Percentiles rank a stretch among this genome's conserved stretches.
These are phyloP conservation scores for Cystobasidium slooffiae DNA, from an alignment of 1,284 basidiomycete species.

Conservation along the genomic window DNA sequence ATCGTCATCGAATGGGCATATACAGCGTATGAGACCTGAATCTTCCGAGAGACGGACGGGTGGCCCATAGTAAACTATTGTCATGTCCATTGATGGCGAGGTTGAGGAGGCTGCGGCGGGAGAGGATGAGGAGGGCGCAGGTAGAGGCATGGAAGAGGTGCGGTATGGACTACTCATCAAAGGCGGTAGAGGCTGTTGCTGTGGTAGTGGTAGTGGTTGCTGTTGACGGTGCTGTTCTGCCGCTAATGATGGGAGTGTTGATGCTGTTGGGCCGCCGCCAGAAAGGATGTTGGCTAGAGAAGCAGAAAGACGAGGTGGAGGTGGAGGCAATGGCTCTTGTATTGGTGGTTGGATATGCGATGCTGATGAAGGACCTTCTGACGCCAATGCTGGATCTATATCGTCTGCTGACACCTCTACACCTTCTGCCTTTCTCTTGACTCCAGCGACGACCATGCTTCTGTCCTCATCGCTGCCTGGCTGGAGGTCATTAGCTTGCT, in stretches of 20 bases:
- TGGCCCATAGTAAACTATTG: conserved; percentile 30
- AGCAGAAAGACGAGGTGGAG: conserved; percentile 4
- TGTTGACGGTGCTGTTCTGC: neutral
- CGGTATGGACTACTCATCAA: neutral
- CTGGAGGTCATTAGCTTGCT: neutral
- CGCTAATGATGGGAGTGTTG: neutral
- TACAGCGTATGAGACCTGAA: conserved; percentile 62
- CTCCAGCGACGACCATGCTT: neutral
- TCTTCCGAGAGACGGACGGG: conserved; percentile 47
- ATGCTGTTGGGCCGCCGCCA: neutral
- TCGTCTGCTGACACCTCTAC: conserved; percentile 28
- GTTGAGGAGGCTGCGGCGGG: conserved; percentile 20
- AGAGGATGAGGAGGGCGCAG: neutral
- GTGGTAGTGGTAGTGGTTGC: neutral
- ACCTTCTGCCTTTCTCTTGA: neutral
- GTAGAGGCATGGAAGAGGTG: neutral
- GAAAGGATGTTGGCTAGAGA: conserved; percentile 1
- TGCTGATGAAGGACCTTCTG: neutral
- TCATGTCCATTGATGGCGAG: neutral
- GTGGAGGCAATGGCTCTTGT: neutral
- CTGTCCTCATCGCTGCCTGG: conserved; percentile 11
- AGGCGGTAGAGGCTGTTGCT: too few species aligned
- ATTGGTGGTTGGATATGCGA: conserved; percentile 17
- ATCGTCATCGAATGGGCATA: conserved; percentile 72
- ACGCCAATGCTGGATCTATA: conserved; percentile 14